These are phyloP conservation scores for Periconia sp. DNA, from an alignment of 2,329 filamentous ascomycete genomes.

Conservation along the genomic window DNA sequence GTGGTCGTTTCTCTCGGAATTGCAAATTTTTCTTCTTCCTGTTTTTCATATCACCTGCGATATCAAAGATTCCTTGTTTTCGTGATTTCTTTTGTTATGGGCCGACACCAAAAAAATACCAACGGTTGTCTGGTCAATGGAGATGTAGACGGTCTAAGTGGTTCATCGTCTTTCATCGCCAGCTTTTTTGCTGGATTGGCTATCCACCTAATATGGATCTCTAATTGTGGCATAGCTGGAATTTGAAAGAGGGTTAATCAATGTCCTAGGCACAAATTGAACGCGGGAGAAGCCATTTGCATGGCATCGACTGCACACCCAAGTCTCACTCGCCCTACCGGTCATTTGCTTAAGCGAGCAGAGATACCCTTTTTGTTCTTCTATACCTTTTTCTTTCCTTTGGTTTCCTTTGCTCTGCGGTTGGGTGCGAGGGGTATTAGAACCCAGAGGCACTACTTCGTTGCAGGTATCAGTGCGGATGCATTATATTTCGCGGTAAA, in stretches of 20 bases:
- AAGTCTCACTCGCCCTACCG: constrained; percentile 35
- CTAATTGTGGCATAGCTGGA: constrained; percentile 11
- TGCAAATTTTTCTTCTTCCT: constrained; percentile 41
- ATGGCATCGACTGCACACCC: constrained; percentile 25
- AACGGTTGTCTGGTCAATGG: constrained; percentile 20
- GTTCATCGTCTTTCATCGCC: constrained; percentile 1
- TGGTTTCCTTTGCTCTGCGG: neutral
- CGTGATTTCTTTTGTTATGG: constrained; percentile 41
- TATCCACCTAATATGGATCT: constrained; percentile 38
- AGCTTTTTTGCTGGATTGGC: constrained; percentile 17
- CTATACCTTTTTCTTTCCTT: constrained; percentile 12
- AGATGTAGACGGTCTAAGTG: constrained; percentile 20
- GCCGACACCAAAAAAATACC: constrained; percentile 24
- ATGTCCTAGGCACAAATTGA: constrained; percentile 40
- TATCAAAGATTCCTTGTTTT: constrained; percentile 35
- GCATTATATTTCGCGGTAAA: constrained; percentile 14
- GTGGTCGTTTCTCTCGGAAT: constrained; percentile 39
- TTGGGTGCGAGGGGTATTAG: constrained; percentile 9
- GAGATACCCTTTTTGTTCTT: constrained; percentile 41
- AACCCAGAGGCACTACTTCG: neutral
- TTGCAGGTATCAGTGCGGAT: constrained; percentile 4
- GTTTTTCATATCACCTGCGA: constrained; percentile 30
- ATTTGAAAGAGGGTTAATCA: constrained; percentile 21
- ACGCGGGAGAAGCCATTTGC: constrained; percentile 18
- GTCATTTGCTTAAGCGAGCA: constrained; percentile 39